A percentile compares a stretch with the other conserved stretches of the same genome.
phyloP scores from a whole-genome alignment of 2,329 filamentous ascomycete genomes.

The Orbilia ellipsospora region DNA sequence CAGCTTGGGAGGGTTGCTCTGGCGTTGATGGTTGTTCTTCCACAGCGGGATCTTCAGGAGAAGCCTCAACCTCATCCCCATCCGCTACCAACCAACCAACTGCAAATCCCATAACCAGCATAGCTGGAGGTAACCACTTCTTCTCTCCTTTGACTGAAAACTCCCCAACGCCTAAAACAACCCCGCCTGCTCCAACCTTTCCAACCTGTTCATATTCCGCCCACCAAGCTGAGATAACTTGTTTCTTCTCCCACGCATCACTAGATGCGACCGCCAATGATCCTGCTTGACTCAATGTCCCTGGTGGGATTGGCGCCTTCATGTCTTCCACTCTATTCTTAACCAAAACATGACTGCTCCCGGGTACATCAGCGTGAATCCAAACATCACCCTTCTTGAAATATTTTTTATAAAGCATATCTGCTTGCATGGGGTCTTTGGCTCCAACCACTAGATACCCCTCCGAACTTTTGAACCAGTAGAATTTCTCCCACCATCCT shows the following conservation, averaged over 20 bases:
- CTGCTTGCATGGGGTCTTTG: constrained; percentile 87
- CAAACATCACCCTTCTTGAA: constrained; percentile 90
- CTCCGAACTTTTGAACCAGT: constrained; percentile 94
- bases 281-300: constrained; percentile 90
- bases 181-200: constrained; percentile 79
- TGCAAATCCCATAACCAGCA: constrained; percentile 86
- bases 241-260: constrained; percentile 94
- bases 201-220: constrained; percentile 89
- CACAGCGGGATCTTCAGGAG: neutral
- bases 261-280: constrained; percentile 85
- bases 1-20: constrained; percentile 9
- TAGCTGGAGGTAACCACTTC: constrained; percentile 88
- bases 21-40: constrained; percentile 15
- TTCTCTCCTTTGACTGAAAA: constrained; percentile 88
- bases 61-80: constrained; percentile 11
- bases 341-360: constrained; percentile 85
- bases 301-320: constrained; percentile 88
- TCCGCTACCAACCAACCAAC: constrained; percentile 70
- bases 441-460: constrained; percentile 92
- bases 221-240: constrained; percentile 96
- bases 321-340: constrained; percentile 84
- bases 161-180: constrained; percentile 81
- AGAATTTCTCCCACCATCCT: constrained; percentile 97
- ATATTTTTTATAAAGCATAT: constrained; percentile 88
- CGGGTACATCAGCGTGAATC: constrained; percentile 87